A percentile compares a stretch with the other conserved stretches of the same genome.
Conservation (phyloP, 257 asterid genomes). For the Nicotiana benthamiana region DNA sequence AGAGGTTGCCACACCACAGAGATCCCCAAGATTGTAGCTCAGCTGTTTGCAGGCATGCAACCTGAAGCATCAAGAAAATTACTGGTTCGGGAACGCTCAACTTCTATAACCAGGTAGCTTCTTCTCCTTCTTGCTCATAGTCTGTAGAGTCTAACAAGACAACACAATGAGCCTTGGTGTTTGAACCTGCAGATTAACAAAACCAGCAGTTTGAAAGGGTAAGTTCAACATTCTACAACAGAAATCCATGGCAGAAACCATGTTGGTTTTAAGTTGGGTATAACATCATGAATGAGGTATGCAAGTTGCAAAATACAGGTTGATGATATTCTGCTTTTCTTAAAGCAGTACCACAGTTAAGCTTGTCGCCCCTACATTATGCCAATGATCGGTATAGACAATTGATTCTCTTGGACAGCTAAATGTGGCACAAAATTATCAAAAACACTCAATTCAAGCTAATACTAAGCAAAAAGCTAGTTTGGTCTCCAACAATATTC, state of each 20-base stretch:
- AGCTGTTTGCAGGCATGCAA: neutral
- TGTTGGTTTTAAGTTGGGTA: neutral
- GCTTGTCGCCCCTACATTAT: neutral
- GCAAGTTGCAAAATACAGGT: neutral
- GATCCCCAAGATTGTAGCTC: neutral
- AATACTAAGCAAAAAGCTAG: neutral
- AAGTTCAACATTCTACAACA: neutral
- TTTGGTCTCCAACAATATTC: neutral
- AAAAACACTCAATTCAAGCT: neutral
- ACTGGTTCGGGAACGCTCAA: neutral
- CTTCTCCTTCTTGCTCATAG: neutral
- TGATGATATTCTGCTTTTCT: neutral
- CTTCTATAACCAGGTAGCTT: neutral
- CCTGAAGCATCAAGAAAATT: neutral
- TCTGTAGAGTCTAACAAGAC: neutral
- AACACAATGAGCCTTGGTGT: neutral
- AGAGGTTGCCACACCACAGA: neutral
- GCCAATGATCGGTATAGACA: neutral
- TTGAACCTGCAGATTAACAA: neutral
- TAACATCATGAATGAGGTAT: neutral
- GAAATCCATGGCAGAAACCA: neutral
- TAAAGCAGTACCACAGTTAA: neutral
- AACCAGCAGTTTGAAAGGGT: neutral
- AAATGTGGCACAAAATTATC: neutral
- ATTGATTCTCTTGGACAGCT: neutral